A percentile compares a stretch with the other conserved stretches of the same genome.
phyloP scores from a whole-genome alignment of 2,329 filamentous ascomycete genomes.

The Cryphonectria radicalis region DNA sequence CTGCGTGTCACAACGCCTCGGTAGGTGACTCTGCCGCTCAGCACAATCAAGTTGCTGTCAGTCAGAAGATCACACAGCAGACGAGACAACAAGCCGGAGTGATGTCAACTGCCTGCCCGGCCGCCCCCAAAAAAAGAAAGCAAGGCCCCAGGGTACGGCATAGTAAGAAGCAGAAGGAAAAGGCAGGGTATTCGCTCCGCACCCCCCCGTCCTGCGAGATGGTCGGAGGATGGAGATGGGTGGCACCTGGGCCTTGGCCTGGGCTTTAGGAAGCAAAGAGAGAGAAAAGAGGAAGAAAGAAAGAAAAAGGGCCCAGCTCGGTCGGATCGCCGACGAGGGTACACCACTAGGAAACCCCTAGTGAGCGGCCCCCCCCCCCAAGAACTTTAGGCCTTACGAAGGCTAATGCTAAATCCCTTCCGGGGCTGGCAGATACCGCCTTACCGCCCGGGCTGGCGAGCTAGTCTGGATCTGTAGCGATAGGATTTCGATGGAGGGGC shows the following conservation, averaged over 20 bases:
- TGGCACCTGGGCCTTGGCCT: background rate
- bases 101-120: conserved; percentile 5
- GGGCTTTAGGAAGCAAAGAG: too few relatives aligned
- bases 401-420: conserved; percentile 13
- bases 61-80: background rate
- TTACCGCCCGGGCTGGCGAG: conserved; percentile 52
- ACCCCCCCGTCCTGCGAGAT: background rate
- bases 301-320: background rate
- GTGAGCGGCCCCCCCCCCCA: background rate
- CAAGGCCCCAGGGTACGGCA: background rate
- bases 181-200: background rate
- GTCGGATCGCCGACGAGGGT: background rate
- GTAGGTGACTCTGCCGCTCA: background rate
- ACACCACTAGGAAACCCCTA: background rate
- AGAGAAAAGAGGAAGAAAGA: too few relatives aligned
- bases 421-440: conserved; percentile 31
- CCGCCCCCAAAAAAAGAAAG: background rate
- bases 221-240: background rate
- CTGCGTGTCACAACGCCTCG: background rate
- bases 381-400: background rate
- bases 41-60: background rate
- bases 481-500: conserved; percentile 13
- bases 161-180: too few relatives aligned
- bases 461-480: conserved; percentile 45
- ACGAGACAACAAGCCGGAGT: background rate